Conservation (phyloP, 1,139 yeast species). For the Hyphopichia fennica region DNA sequence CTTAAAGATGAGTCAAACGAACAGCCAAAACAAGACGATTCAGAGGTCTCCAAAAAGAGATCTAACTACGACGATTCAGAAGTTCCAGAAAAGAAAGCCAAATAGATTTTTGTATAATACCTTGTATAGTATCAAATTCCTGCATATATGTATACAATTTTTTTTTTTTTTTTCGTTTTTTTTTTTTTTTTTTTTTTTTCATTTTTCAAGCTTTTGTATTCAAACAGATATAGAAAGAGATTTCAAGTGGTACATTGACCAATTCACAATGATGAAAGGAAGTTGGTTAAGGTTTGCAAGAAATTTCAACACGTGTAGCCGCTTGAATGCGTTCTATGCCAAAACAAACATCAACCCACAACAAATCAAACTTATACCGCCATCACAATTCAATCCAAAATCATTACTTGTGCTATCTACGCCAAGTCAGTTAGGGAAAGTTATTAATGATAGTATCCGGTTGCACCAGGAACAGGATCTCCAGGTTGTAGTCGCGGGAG, state of each 20-base stretch:
- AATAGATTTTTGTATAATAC: no score
- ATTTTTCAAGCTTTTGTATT: not conserved
- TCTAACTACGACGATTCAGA: no score
- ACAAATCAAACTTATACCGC: constrained; percentile 9
- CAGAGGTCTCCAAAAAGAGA: no score
- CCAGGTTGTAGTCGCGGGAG: constrained; percentile 51
- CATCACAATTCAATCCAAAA: constrained; percentile 17
- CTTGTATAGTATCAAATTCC: no score
- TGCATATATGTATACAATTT: no score
- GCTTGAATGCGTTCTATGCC: not conserved
- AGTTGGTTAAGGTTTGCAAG: not conserved
- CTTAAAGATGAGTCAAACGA: not conserved
- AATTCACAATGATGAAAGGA: not conserved
- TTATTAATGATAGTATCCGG: constrained; percentile 32
- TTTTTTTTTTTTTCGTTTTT: no score
- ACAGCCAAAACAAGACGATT: no score
- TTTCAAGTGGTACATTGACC: not conserved
- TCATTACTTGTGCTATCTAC: constrained; percentile 41
- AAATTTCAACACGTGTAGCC: not conserved
- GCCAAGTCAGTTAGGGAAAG: constrained; percentile 37
- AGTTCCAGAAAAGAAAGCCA: no score
- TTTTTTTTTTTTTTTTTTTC: no score
- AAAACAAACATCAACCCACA: constrained; percentile 23
- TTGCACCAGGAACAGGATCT: constrained; percentile 27
- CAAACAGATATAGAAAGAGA: not conserved